phyloP scores from a whole-genome alignment of 1,139 yeast species.

The Suhomyces bokatorum region DNA sequence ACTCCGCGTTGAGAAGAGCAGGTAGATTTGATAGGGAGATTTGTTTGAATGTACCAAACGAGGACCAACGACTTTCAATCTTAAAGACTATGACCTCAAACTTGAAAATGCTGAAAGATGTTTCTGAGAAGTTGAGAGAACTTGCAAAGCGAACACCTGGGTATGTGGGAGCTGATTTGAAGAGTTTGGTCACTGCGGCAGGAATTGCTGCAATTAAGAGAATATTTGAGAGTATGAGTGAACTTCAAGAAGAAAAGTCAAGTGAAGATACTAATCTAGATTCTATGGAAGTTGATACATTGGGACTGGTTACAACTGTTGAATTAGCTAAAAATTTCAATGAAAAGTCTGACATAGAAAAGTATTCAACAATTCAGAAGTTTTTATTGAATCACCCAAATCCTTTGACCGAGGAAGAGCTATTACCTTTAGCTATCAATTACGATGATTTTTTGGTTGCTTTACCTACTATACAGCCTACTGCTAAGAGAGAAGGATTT shows the following conservation, averaged over 20 bases:
- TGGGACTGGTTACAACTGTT: conserved; percentile 14
- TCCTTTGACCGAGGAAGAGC: conserved; percentile 73
- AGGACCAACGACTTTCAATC: conserved; percentile 75
- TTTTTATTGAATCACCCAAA: conserved; percentile 76
- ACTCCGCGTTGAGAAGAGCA: conserved; percentile 49
- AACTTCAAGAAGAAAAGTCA: conserved; percentile 29
- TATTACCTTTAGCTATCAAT: conserved; percentile 71
- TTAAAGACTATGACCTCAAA: conserved; percentile 68
- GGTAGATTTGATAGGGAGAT: conserved; percentile 53
- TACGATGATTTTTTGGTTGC: conserved; percentile 82
- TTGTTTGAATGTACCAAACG: conserved; percentile 86
- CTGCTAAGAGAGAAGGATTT: conserved; percentile 97
- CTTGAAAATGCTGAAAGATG: conserved; percentile 63
- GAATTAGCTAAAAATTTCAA: conserved; percentile 22
- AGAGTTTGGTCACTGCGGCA: conserved; percentile 92
- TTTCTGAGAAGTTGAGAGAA: conserved; percentile 60
- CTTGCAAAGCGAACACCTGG: conserved; percentile 96
- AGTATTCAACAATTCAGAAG: conserved; percentile 66
- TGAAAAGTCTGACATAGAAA: conserved; percentile 37
- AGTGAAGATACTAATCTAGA: conserved; percentile 16
- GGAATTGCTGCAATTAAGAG: conserved; percentile 94
- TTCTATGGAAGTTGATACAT: conserved; percentile 47
- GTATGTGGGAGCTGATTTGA: conserved; percentile 95
- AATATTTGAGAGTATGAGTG: conserved; percentile 60
- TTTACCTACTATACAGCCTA: conserved; percentile 91